These are phyloP conservation scores for Debaryomyces subglobosus DNA, from an alignment of 1,139 yeast genomes.

Conservation along the genomic window DNA sequence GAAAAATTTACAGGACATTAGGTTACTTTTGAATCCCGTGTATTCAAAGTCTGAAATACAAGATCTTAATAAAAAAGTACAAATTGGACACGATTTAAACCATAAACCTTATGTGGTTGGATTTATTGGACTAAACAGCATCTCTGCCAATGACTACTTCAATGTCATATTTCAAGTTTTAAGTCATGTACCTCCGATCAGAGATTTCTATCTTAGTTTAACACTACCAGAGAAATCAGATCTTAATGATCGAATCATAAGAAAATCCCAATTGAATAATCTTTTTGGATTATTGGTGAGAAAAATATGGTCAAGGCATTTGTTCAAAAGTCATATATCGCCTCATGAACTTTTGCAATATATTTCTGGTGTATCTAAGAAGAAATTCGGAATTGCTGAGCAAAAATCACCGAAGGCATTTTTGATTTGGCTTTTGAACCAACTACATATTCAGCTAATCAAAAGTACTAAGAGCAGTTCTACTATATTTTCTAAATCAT, in stretches of 20 bases:
- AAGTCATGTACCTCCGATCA: constrained; percentile 53
- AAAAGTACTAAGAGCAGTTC: constrained; percentile 20
- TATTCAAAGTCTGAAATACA: constrained; percentile 41
- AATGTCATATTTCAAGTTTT: constrained; percentile 61
- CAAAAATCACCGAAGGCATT: constrained; percentile 58
- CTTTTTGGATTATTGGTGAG: constrained; percentile 51
- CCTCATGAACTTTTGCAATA: constrained; percentile 65
- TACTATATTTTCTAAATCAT: constrained; percentile 23
- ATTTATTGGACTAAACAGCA: constrained; percentile 63
- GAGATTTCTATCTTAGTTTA: constrained; percentile 52
- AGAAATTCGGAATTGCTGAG: constrained; percentile 38
- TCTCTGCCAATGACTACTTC: constrained; percentile 50
- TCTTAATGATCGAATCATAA: constrained; percentile 14
- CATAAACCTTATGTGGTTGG: constrained; percentile 60
- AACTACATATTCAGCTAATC: constrained; percentile 40
- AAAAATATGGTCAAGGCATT: constrained; percentile 64
- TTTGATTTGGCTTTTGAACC: constrained; percentile 61
- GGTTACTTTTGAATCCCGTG: constrained; percentile 53
- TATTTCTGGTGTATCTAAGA: constrained; percentile 45
- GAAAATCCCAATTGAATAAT: constrained; percentile 29
- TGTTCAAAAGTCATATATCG: constrained; percentile 65
- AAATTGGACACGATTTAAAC: constrained; percentile 40
- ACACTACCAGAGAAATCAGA: constrained; percentile 15
- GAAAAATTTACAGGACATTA: constrained; percentile 52
- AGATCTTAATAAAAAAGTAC: constrained; percentile 13